Base-by-base conservation (phyloP, 2,329 filamentous ascomycete species). In the Colletotrichum tabaci region DNA sequence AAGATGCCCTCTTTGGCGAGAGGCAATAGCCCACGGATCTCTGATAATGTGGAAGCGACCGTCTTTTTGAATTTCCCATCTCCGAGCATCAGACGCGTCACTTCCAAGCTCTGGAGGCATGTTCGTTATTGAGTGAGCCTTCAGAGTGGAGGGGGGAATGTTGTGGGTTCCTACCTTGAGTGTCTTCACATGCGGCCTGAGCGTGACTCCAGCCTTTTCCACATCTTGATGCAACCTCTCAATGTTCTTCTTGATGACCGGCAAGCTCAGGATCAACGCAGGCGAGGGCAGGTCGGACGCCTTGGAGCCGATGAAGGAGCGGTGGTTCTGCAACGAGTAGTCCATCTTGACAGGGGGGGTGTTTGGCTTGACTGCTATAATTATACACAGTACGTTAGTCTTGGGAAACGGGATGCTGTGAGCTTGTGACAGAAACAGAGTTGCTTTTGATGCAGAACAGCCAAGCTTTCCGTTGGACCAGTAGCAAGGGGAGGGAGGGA, bases 181-280 rank as follows among this genome's bases (percentile, higher is more conserved):
- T 0, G 83, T 85, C 74, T 85, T 85, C n/a, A 85, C 80, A 73
- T 85, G 83, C 21, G 83, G 82, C 23, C 83, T 75, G 35, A 85
- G 84, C 4, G 74, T 70, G 38, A 85, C 80, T 0, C 79, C 80
- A 0, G 83, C 72, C 21, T 76, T 76, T 26, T 83, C 78, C 12
- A 85, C 82, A 79, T 85, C 82, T 2, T 75, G 74, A 21, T 82
- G 80, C 2, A 85, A 71, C 8, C 71, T 76, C 3, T 79, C 74
- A 49, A 82, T 79, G 58, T 85, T 85, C 44, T 71, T 76, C 75
- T 84, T 78, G 3, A 85, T 72, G 1, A 81, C 74, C 0, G 81
- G 79, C 58, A 82, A 77, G 74, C 79, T 82, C 42, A 85, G 74
- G n/a, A 84, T 67, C 12, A 85, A 66, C 0, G 83, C 77, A 0